Conservation (phyloP, 192 early-diverging fungal genomes). For the Entophlyctis helioformis region DNA sequence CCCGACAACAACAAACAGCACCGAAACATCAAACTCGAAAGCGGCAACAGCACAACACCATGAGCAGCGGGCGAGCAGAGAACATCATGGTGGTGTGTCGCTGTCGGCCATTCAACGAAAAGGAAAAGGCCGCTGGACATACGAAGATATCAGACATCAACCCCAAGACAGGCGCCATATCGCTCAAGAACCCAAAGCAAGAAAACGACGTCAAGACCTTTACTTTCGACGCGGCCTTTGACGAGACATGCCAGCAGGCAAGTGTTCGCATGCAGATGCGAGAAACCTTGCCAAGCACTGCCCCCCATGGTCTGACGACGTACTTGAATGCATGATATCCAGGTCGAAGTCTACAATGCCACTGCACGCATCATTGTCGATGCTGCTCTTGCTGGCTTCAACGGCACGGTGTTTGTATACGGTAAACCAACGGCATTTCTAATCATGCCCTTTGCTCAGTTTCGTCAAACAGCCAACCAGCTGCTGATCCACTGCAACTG, state of each 20-base stretch:
- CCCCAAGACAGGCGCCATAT: slow-evolving; percentile 20
- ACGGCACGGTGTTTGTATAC: slow-evolving; percentile 54
- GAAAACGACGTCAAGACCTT: slow-evolving; percentile 38
- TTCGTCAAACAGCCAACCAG: too few species aligned
- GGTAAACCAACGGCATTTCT: slow-evolving; percentile 19
- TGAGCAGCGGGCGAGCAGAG: too few species aligned
- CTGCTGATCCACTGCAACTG: not conserved
- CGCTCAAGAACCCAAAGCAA: slow-evolving; percentile 31
- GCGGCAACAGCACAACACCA: too few species aligned
- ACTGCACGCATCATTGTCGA: slow-evolving; percentile 47
- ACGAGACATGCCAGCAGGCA: slow-evolving; percentile 39
- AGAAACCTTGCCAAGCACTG: too few species aligned
- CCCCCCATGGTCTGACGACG: too few species aligned
- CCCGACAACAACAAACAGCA: too few species aligned
- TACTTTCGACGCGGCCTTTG: slow-evolving; percentile 49
- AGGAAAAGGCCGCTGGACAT: slow-evolving; percentile 36
- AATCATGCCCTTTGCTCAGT: too few species aligned
- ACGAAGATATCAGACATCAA: slow-evolving; percentile 29
- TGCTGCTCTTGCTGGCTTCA: slow-evolving; percentile 44
- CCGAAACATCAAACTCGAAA: too few species aligned
- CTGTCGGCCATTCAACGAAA: slow-evolving; percentile 47
- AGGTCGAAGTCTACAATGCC: slow-evolving; percentile 46
- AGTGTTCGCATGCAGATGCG: too few species aligned
- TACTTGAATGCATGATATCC: not conserved
- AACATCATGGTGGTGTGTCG: slow-evolving; percentile 38